These are phyloP conservation scores for Coemansia sp. DNA, from an alignment of 192 early-diverging fungal genomes.

Conservation along the genomic window DNA sequence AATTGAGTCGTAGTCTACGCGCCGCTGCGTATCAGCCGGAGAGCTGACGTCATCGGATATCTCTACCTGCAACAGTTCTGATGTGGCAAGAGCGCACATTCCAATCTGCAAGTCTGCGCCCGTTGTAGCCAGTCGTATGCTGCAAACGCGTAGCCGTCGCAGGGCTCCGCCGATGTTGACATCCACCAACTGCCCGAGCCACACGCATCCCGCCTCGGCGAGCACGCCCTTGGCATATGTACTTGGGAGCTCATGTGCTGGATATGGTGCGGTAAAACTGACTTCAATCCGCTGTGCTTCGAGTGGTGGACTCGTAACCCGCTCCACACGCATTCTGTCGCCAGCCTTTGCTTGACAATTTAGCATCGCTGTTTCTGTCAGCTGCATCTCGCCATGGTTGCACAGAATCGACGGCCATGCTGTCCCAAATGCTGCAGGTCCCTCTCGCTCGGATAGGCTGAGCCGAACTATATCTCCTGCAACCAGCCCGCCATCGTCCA, in stretches of 20 bases:
- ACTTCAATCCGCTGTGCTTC: constrained; percentile 19
- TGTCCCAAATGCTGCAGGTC: constrained; percentile 17
- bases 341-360: constrained; percentile 41
- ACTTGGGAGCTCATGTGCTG: constrained; percentile 9
- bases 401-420: constrained; percentile 42
- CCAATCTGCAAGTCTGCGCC: background rate
- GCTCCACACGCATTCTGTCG: constrained; percentile 26
- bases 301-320: background rate
- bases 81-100: constrained; percentile 9
- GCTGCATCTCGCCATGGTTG: constrained; percentile 14
- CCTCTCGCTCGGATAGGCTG: background rate
- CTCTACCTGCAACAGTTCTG: constrained; percentile 3
- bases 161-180: constrained; percentile 20
- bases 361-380: constrained; percentile 19
- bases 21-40: background rate
- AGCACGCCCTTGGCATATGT: constrained; percentile 27
- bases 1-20: constrained; percentile 41
- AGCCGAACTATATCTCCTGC: constrained; percentile 43
- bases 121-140: constrained; percentile 1
- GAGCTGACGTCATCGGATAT: background rate
- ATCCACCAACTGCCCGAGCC: constrained; percentile 28
- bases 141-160: constrained; percentile 18
- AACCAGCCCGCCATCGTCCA: constrained; percentile 20
- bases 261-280: constrained; percentile 6
- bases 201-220: constrained; percentile 26